Evolutionary conservation across 305 asterid species (phyloP).

Genomic region (Andrographis paniculata): DNA sequence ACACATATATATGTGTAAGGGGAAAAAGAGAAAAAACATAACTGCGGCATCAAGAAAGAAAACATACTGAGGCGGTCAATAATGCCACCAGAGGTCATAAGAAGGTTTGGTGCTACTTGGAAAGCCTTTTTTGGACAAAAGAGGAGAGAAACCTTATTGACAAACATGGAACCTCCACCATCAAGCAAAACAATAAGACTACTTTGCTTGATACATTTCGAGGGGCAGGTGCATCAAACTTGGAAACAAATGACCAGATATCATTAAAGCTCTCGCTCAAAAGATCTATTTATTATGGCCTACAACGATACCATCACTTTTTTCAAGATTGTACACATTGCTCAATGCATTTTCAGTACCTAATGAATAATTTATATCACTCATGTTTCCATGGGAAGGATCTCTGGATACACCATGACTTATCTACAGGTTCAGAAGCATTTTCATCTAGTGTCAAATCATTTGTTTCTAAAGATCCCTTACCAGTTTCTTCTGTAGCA

Average conservation of each 20-base stretch:
- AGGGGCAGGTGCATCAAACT: conserved; percentile 65
- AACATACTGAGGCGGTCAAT: conserved; percentile 87
- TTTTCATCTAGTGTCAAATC: conserved; percentile 37
- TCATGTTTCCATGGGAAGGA: conserved; percentile 49
- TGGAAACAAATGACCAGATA: conserved; percentile 85
- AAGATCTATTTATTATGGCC: conserved; percentile 74
- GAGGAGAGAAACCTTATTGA: conserved; percentile 93
- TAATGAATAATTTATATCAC: conserved; percentile 78
- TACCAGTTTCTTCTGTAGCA: conserved; percentile 29
- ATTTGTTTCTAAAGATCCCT: conserved; percentile 31
- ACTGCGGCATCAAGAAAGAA: conserved; percentile 10
- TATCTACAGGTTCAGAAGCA: conserved; percentile 33
- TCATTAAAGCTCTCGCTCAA: conserved; percentile 80
- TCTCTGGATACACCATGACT: conserved; percentile 40
- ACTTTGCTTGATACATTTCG: conserved; percentile 55
- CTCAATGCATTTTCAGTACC: conserved; percentile 96
- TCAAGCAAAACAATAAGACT: conserved; percentile 71
- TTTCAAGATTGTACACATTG: conserved; percentile 87
- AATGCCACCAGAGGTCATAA: conserved; percentile 72
- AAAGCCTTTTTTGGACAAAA: conserved; percentile 93
- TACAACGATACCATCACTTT: conserved; percentile 76
- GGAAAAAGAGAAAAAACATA: no score
- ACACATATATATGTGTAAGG: no score
- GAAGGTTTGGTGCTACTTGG: conserved; percentile 95
- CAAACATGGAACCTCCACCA: conserved; percentile 98